Evolutionary conservation across 140 eudicot species (phyloP).

Genomic region (Erigeron philadelphicus): DNA sequence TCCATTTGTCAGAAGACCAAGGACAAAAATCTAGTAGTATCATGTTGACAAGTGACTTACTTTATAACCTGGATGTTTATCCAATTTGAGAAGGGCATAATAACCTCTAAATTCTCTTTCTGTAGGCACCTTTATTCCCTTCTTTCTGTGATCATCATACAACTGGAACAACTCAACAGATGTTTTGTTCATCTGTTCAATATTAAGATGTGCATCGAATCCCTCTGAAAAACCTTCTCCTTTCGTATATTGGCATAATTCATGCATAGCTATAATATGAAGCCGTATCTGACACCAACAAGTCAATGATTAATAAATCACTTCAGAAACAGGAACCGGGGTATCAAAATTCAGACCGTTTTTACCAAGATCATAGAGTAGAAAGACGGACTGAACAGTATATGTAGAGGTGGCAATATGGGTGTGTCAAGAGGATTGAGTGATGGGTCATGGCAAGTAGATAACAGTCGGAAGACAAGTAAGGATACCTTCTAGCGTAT

Average conservation of each 20-base stretch:
- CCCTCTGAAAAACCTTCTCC: conserved; percentile 99
- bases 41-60: conserved; percentile 41
- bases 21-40: conserved; percentile 6
- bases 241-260: conserved; percentile 78
- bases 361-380: conserved; percentile 7
- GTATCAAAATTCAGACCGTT: conserved; percentile 1
- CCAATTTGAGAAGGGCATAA: conserved; percentile 93
- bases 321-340: neutral
- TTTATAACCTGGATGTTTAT: conserved; percentile 96
- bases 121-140: conserved; percentile 70
- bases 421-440: neutral
- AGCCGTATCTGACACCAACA: conserved; percentile 76
- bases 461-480: neutral
- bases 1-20: conserved; percentile 29
- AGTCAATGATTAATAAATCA: neutral
- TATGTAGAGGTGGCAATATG: conserved; percentile 17
- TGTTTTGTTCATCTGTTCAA: conserved; percentile 97
- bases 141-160: conserved; percentile 93
- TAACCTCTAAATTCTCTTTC: conserved; percentile 97
- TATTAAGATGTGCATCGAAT: conserved; percentile 97
- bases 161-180: conserved; percentile 93
- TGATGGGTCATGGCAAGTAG: neutral
- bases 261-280: conserved; percentile 94
- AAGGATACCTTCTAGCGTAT: neutral
- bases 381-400: neutral